Conservation (phyloP, 2,329 filamentous ascomycete genomes). For the Diaporthe sp. region DNA sequence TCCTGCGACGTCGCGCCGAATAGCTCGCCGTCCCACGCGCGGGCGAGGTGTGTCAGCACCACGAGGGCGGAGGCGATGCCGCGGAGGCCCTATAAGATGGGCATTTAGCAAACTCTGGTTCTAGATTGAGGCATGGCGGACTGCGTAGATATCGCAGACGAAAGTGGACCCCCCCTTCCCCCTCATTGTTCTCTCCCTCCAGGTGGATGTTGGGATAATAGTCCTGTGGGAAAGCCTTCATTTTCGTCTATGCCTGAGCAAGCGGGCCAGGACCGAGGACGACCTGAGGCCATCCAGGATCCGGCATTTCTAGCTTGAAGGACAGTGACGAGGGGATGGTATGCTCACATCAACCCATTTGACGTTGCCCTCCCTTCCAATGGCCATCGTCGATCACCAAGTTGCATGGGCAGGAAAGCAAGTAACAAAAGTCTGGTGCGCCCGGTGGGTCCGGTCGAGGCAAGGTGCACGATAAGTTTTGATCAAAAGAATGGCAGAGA, state of each 20-base stretch:
- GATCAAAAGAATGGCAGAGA: not conserved
- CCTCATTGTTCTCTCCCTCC: not conserved
- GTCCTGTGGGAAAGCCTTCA: not conserved
- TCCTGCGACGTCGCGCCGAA: constrained; percentile 62
- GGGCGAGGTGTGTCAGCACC: constrained; percentile 67
- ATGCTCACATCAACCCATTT: constrained; percentile 72
- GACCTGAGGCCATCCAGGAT: too few species aligned
- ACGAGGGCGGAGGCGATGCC: constrained; percentile 69
- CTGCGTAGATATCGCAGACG: not conserved
- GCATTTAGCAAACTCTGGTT: not conserved
- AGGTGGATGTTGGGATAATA: constrained; percentile 26
- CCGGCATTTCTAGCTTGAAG: not conserved
- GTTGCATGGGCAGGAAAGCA: not conserved
- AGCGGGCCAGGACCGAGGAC: not conserved
- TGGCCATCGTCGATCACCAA: constrained; percentile 52
- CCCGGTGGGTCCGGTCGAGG: not conserved
- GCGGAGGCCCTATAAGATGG: constrained; percentile 62
- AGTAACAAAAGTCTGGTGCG: not conserved
- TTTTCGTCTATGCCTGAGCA: not conserved
- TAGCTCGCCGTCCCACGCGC: constrained; percentile 65
- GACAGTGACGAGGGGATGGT: constrained; percentile 22
- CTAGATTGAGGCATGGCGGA: not conserved
- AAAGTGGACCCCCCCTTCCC: not conserved
- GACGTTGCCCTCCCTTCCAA: constrained; percentile 64
- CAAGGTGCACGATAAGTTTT: not conserved